These are phyloP conservation scores for Cutaneotrichosporon sp. DNA, from an alignment of 1,284 basidiomycete genomes.

Conservation along the genomic window DNA sequence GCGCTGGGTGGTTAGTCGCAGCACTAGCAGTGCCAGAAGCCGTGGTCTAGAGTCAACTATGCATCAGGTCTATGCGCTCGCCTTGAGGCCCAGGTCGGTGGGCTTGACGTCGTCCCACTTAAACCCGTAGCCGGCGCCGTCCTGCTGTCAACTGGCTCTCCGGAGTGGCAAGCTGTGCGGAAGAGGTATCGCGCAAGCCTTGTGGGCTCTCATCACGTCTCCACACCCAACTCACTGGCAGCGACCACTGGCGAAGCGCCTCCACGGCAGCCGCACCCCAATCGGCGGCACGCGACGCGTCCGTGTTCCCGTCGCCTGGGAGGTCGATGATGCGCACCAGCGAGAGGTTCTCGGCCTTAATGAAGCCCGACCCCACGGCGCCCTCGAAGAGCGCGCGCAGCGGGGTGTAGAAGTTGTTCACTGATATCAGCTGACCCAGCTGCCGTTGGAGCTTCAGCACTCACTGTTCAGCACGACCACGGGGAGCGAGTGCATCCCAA, in stretches of 20 bases:
- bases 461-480: conserved; percentile 72
- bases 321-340: conserved; percentile 73
- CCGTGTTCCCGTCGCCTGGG: conserved; percentile 58
- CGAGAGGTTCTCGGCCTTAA: conserved; percentile 62
- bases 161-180: not conserved
- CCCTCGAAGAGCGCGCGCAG: conserved; percentile 70
- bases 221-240: conserved; percentile 38
- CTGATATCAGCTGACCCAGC: conserved; percentile 37
- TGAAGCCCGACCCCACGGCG: conserved; percentile 73
- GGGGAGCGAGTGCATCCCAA: conserved; percentile 80
- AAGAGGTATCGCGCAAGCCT: too few species aligned
- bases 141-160: conserved; percentile 28
- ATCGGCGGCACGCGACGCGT: conserved; percentile 58
- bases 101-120: conserved; percentile 32
- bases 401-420: conserved; percentile 75
- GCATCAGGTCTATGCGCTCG: conserved; percentile 13
- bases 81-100: not conserved
- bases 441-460: too few species aligned
- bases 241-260: conserved; percentile 66
- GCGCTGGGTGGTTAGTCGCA: conserved; percentile 12
- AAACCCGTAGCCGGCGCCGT: conserved; percentile 43
- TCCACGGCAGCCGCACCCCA: conserved; percentile 74
- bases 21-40: not conserved
- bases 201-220: too few species aligned
- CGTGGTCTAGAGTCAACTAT: conserved; percentile 10